Percentiles rank a stretch among this genome's conserved stretches.
Conservation (phyloP, 768 basidiomycete genomes). For the Tulasnella sp. region DNA sequence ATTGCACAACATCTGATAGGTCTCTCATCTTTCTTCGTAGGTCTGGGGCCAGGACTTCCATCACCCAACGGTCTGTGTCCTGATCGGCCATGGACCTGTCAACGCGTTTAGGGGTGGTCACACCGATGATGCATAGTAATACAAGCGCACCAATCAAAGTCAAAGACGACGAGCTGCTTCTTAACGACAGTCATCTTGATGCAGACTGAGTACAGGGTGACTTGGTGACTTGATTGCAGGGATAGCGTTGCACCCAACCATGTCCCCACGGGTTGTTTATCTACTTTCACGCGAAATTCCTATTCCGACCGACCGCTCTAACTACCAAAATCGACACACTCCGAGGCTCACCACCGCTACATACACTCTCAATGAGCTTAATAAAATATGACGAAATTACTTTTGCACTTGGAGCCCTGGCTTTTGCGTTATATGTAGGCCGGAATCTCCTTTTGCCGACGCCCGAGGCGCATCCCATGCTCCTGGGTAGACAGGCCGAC, state of each 20-base stretch:
- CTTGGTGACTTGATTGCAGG: not conserved
- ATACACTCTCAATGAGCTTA: no score
- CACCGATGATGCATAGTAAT: not conserved
- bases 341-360: no score
- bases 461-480: constrained; percentile 75
- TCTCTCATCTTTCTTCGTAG: constrained; percentile 71
- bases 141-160: constrained; percentile 79
- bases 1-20: constrained; percentile 46
- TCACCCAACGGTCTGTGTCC: constrained; percentile 89
- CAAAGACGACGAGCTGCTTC: constrained; percentile 75
- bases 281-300: not conserved
- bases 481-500: constrained; percentile 86
- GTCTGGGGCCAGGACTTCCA: constrained; percentile 76
- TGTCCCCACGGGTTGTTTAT: not conserved
- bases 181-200: constrained; percentile 13
- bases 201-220: not conserved
- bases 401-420: not conserved
- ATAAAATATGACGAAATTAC: constrained; percentile 13
- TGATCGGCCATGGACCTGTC: constrained; percentile 83
- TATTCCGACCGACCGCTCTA: not conserved
- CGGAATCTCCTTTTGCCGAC: constrained; percentile 14
- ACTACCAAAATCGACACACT: not conserved
- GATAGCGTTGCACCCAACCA: not conserved
- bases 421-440: constrained; percentile 41
- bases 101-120: not conserved